These are phyloP conservation scores for Tolypocladium tropicale DNA, from an alignment of 2,329 filamentous ascomycete species.

Conservation along the genomic window DNA sequence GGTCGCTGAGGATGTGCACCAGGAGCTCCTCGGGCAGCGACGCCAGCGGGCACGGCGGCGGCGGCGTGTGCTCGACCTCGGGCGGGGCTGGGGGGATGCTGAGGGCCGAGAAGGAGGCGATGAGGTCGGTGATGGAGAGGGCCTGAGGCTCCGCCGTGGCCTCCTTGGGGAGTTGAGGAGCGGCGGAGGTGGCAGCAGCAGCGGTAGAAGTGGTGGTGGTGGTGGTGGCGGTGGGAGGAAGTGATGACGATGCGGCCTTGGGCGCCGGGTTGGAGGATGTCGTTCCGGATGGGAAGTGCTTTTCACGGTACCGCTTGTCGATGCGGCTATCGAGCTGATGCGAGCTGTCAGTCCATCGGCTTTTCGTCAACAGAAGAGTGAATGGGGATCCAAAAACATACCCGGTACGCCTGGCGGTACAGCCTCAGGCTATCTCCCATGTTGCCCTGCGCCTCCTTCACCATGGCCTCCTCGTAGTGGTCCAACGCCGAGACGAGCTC, in stretches of 20 bases:
- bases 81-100: constrained; percentile 59
- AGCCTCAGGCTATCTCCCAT: constrained; percentile 80
- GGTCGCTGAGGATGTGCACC: constrained; percentile 62
- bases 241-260: constrained; percentile 5
- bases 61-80: constrained; percentile 57
- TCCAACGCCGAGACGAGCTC: constrained; percentile 72
- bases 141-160: constrained; percentile 25
- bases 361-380: constrained; percentile 5
- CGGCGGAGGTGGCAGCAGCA: no score
- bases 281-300: constrained; percentile 70
- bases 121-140: constrained; percentile 54
- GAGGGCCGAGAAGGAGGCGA: constrained; percentile 63
- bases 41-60: constrained; percentile 73
- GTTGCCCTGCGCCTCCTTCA: constrained; percentile 75
- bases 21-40: constrained; percentile 75
- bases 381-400: constrained; percentile 26
- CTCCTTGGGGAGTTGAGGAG: constrained; percentile 22
- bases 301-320: constrained; percentile 79
- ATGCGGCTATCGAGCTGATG: constrained; percentile 70
- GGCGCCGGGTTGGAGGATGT: constrained; percentile 32
- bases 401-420: constrained; percentile 84
- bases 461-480: constrained; percentile 85
- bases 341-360: background rate
- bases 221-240: constrained; percentile 5
- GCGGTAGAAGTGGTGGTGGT: background rate